Evolutionary conservation across 2,329 filamentous ascomycete genomes (phyloP).

Genomic region (Penicillium sp.): DNA sequence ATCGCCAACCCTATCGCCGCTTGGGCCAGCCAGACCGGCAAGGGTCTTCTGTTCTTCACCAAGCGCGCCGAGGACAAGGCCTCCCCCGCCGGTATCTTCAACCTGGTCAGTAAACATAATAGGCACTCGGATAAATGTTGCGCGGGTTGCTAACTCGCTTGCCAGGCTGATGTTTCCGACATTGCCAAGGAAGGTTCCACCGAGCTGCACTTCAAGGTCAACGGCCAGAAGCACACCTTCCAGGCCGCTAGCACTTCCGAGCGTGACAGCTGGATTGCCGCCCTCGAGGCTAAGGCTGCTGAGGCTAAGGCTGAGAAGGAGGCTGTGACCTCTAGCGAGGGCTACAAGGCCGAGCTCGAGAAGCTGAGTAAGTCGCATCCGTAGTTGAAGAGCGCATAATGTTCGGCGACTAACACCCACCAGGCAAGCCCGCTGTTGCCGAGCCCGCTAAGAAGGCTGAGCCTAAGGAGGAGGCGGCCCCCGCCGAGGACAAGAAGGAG

Average conservation of each 20-base stretch:
- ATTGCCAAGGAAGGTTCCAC: conserved; percentile 63
- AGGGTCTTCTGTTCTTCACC: conserved; percentile 85
- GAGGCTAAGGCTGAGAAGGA: conserved; percentile 54
- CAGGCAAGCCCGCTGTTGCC: no score
- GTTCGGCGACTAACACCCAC: no score
- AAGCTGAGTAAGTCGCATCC: no score
- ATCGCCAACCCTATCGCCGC: conserved; percentile 70
- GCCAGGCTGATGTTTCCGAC: conserved; percentile 59
- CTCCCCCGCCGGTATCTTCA: conserved; percentile 70
- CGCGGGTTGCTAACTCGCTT: no score
- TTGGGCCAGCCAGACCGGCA: conserved; percentile 88
- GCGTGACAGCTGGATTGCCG: conserved; percentile 84
- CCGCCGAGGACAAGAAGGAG: no score
- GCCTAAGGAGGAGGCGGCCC: conserved; percentile 14
- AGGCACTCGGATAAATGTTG: no score
- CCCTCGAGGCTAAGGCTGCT: conserved; percentile 72
- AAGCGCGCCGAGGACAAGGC: conserved; percentile 76
- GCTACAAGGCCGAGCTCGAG: conserved; percentile 79
- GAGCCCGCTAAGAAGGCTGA: no score
- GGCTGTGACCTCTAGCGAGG: conserved; percentile 65
- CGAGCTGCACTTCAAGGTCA: conserved; percentile 78
- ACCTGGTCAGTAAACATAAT: conserved; percentile 62
- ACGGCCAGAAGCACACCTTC: conserved; percentile 87
- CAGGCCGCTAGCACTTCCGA: conserved; percentile 67
- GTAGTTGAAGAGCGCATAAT: no score